phyloP scores from a whole-genome alignment of 2,329 filamentous ascomycete genomes.

The Pezicula radicicola region DNA sequence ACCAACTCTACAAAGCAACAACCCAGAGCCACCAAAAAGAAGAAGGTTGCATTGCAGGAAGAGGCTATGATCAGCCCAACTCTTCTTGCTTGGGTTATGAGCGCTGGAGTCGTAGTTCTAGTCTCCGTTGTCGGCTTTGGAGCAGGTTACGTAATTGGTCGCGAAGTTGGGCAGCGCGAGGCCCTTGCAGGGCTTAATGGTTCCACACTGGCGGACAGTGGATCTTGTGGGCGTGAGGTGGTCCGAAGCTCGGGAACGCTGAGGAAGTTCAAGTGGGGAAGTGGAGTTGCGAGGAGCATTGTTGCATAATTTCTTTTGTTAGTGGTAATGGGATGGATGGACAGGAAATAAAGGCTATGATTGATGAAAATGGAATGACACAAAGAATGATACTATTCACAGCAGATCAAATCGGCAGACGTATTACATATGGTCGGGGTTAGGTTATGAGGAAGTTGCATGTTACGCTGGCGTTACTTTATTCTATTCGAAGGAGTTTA shows the following conservation, averaged over 20 bases:
- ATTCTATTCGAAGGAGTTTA: too few relatives aligned
- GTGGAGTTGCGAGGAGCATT: conserved; percentile 19
- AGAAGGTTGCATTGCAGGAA: conserved; percentile 34
- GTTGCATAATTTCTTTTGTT: conserved; percentile 14
- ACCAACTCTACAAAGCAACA: conserved; percentile 20
- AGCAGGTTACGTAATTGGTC: conserved; percentile 65
- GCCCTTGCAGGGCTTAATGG: conserved; percentile 24
- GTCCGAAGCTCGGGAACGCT: conserved; percentile 19
- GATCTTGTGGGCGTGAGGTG: conserved; percentile 22
- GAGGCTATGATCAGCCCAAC: conserved; percentile 52
- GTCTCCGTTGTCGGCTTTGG: conserved; percentile 68
- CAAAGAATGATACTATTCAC: too few relatives aligned
- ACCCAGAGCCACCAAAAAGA: conserved; percentile 48
- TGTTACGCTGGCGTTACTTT: too few relatives aligned
- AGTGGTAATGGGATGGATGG: too few relatives aligned
- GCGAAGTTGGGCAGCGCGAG: conserved; percentile 64
- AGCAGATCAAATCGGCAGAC: too few relatives aligned
- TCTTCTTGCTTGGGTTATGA: conserved; percentile 60
- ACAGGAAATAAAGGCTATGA: too few relatives aligned
- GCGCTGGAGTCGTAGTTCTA: conserved; percentile 64
- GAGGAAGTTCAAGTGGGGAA: conserved; percentile 26
- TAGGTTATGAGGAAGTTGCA: too few relatives aligned
- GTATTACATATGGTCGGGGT: too few relatives aligned
- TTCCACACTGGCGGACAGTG: conserved; percentile 10
- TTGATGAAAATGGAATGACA: too few relatives aligned